Evolutionary conservation across 345 rosid species (phyloP), one percentile per base, ranked within the genome.

Genomic region (Mangifera indica): DNA sequence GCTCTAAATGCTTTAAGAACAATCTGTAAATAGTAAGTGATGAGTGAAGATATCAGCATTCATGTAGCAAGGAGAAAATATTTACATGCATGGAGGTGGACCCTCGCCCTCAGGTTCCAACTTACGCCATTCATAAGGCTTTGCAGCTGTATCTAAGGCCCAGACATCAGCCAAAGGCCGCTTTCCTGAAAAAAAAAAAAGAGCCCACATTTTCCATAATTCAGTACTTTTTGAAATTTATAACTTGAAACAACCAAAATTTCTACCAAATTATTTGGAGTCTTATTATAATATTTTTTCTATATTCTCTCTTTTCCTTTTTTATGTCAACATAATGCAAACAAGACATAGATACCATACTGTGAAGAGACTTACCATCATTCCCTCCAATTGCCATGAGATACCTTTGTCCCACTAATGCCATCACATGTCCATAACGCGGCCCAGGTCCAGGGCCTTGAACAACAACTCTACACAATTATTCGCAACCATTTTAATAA

Each of bases 361-460:
- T 4, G 52, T 54, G 29, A 73, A 67, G 68, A 13, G 46, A 45
- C 84, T 79, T 75, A 93, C 99, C 99, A 75, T 95, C 98, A 88
- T 93, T 95, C 65, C 99, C 99, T 77, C 99, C 98, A 77, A 95
- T 95, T 37, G 97, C 97, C 98, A 95, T 93, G 77, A 95, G 93
- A 88, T 92, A 95, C 86, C 99, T 83, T 76, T 95, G 99, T 69
- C 99, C 99, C 69, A 95, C 99, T 79, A 95, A 67, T 70, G 99
- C 99, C 99, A 93, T 95, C 70, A 91, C 99, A 81, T 95, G 99
- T 51, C 99, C 99, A 85, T 95, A 95, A 63, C 99, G 90, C 14
- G 99, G 92, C 77, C 99, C 99, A 40, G 99, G 99, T 71, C 99
- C 99, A 73, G 98, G 99, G 56, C 98, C 96, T 84, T 92, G 99